phyloP scores from a whole-genome alignment of 805 yeast genomes.

The Candida maesae region DNA sequence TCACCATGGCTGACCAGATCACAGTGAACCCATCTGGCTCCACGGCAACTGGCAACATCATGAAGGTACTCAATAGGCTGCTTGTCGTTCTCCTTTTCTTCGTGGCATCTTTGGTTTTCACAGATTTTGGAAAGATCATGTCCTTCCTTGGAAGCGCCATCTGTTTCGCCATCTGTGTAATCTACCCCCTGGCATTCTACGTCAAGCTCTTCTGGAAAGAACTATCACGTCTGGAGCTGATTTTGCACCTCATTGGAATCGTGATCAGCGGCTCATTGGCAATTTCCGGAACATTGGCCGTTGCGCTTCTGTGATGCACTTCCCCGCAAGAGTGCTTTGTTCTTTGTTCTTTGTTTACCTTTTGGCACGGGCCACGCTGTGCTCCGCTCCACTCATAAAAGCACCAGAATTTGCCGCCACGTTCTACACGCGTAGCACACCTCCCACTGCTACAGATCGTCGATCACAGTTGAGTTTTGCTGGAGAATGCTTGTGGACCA shows the following conservation, averaged over 20 bases:
- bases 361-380: slow-evolving; percentile 4
- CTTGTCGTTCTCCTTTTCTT: slow-evolving; percentile 36
- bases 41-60: neutral
- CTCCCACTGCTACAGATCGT: no score
- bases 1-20: slow-evolving; percentile 52
- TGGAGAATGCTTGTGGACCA: slow-evolving; percentile 15
- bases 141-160: slow-evolving; percentile 71
- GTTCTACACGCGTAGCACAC: no score
- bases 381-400: neutral
- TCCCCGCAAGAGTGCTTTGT: no score
- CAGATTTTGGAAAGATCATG: slow-evolving; percentile 71
- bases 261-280: slow-evolving; percentile 14
- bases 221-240: slow-evolving; percentile 29
- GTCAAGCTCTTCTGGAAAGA: slow-evolving; percentile 41
- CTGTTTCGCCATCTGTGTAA: slow-evolving; percentile 69
- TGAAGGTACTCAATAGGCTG: slow-evolving; percentile 18
- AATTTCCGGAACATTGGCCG: slow-evolving; percentile 25
- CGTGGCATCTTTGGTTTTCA: slow-evolving; percentile 50
- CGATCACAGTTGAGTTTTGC: no score
- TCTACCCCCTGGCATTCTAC: slow-evolving; percentile 66
- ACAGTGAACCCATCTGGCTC: slow-evolving; percentile 7
- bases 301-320: slow-evolving; percentile 15
- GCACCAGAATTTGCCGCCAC: no score
- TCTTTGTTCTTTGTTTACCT: slow-evolving; percentile 2
- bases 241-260: slow-evolving; percentile 11